These are phyloP conservation scores for Yamadazyma atlantica DNA, from an alignment of 1,139 yeast species.

Conservation along the genomic window DNA sequence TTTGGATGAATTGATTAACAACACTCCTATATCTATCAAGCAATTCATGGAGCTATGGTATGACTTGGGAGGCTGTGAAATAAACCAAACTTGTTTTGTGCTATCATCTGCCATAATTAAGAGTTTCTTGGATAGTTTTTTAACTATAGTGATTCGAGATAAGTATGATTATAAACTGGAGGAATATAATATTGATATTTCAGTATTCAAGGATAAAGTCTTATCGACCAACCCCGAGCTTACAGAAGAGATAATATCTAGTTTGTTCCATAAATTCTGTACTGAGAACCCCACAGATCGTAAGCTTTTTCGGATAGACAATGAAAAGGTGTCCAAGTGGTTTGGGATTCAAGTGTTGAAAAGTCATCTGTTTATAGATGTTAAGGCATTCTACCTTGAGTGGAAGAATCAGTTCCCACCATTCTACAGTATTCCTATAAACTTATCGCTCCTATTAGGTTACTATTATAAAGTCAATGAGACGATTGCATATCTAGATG, in stretches of 20 bases:
- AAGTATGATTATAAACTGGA: conserved; percentile 26
- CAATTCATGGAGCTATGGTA: conserved; percentile 60
- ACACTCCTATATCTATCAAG: conserved; percentile 54
- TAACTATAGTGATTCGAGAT: conserved; percentile 52
- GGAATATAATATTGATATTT: background rate
- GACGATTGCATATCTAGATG: conserved; percentile 53
- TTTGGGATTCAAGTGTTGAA: conserved; percentile 57
- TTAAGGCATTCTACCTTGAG: conserved; percentile 51
- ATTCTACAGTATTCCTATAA: conserved; percentile 57
- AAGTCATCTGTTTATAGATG: conserved; percentile 27
- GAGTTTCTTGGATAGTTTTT: conserved; percentile 37
- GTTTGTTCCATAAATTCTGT: conserved; percentile 12
- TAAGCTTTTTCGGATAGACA: conserved; percentile 33
- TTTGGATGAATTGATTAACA: conserved; percentile 38
- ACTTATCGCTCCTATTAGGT: conserved; percentile 53
- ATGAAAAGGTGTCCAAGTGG: conserved; percentile 50
- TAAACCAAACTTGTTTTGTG: conserved; percentile 33
- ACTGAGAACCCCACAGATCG: conserved; percentile 5
- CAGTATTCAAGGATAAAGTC: background rate
- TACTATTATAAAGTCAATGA: conserved; percentile 50
- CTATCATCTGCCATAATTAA: conserved; percentile 25
- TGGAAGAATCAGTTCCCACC: conserved; percentile 73
- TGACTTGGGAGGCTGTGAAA: conserved; percentile 54
- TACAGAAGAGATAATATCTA: conserved; percentile 3
- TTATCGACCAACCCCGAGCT: background rate